Evolutionary conservation across 179 eudicot genomes (phyloP).

Genomic region (Nepenthes alata): DNA sequence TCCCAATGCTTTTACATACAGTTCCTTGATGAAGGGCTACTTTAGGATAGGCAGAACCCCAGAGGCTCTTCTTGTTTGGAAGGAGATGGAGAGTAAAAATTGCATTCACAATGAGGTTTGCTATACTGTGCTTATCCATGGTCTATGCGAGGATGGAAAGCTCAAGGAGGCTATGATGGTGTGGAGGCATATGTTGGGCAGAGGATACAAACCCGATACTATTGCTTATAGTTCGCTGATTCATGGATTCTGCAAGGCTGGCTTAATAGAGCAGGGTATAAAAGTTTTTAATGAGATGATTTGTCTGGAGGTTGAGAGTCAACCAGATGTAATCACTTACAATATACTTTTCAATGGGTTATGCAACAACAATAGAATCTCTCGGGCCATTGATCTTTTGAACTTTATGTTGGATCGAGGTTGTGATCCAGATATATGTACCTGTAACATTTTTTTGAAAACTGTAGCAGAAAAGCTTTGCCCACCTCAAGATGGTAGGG

Average conservation of each 20-base stretch:
- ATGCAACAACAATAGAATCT: constrained; percentile 37
- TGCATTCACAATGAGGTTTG: constrained; percentile 41
- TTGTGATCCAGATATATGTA: constrained; percentile 66
- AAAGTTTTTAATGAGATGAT: constrained; percentile 69
- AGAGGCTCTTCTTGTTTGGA: constrained; percentile 67
- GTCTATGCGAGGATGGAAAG: constrained; percentile 64
- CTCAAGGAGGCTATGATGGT: constrained; percentile 58
- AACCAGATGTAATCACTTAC: constrained; percentile 74
- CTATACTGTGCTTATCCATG: constrained; percentile 65
- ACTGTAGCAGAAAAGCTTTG: constrained; percentile 48
- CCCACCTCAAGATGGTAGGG: constrained; percentile 70
- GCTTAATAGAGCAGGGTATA: constrained; percentile 59
- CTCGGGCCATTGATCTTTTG: constrained; percentile 65
- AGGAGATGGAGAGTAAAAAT: constrained; percentile 38
- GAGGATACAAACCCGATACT: constrained; percentile 59
- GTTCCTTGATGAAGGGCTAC: constrained; percentile 73
- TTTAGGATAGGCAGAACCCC: constrained; percentile 47
- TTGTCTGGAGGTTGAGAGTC: constrained; percentile 29
- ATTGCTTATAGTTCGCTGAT: constrained; percentile 77
- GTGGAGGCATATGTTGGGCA: constrained; percentile 59
- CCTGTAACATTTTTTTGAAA: constrained; percentile 66
- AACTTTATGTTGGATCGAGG: constrained; percentile 63
- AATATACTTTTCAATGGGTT: constrained; percentile 63
- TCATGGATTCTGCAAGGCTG: constrained; percentile 70
- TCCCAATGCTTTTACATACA: constrained; percentile 70